phyloP scores from a whole-genome alignment of 192 early-diverging fungal genomes.

The Diversispora epigaea region DNA sequence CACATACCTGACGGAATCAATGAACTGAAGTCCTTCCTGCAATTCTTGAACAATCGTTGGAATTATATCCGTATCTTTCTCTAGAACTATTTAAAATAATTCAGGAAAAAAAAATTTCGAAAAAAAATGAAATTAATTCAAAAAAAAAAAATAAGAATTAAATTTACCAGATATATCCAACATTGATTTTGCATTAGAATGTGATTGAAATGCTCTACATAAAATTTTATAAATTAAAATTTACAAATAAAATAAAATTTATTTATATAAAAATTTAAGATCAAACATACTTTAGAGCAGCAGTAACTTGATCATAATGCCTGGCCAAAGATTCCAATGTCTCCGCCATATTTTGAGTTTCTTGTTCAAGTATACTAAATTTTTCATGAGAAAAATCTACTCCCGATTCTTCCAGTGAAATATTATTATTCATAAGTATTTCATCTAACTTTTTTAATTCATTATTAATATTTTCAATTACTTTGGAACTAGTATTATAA shows the following conservation, averaged over 20 bases:
- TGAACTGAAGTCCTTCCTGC: constrained; percentile 28
- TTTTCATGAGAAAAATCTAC: constrained; percentile 38
- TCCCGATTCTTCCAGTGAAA: constrained; percentile 38
- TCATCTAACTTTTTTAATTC: constrained; percentile 9
- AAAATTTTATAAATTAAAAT: neutral
- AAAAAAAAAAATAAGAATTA: neutral
- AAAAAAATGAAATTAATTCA: neutral
- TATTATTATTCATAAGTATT: constrained; percentile 19
- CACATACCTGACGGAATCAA: constrained; percentile 28
- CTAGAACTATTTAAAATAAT: constrained; percentile 17
- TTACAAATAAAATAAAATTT: neutral
- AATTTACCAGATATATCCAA: constrained; percentile 29
- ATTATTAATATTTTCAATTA: constrained; percentile 1
- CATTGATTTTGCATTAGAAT: neutral
- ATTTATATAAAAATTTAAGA: neutral
- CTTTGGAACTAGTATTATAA: neutral
- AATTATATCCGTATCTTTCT: constrained; percentile 23
- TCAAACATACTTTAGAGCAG: constrained; percentile 41
- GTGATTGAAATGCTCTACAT: constrained; percentile 24
- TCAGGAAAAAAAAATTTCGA: neutral
- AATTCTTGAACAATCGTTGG: constrained; percentile 29
- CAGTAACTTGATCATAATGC: constrained; percentile 50
- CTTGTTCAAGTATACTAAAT: constrained; percentile 38
- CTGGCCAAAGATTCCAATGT: constrained; percentile 43
- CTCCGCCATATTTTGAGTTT: constrained; percentile 45